phyloP scores from a whole-genome alignment of 257 asterid species.

The Jacaranda copaia region DNA sequence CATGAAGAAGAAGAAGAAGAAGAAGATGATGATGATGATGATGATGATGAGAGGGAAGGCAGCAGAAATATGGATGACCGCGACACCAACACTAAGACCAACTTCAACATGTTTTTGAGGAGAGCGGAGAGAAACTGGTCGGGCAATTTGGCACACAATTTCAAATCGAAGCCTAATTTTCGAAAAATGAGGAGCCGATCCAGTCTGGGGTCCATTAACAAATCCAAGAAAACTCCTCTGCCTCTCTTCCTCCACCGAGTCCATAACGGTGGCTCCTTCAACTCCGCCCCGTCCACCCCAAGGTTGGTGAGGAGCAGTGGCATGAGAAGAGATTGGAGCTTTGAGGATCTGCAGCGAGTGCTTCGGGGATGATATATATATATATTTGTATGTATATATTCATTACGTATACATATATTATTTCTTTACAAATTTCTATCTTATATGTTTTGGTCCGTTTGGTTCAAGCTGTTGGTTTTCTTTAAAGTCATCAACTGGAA shows the following conservation, averaged over 20 bases:
- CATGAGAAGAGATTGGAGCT: constrained; percentile 63
- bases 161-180: constrained; percentile 1
- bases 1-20: neutral
- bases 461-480: too few relatives aligned
- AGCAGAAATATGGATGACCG: neutral
- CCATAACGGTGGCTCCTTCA: neutral
- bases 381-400: too few relatives aligned
- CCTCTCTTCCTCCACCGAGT: constrained; percentile 1
- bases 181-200: constrained; percentile 31
- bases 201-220: neutral
- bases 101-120: constrained; percentile 29
- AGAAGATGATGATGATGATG: too few relatives aligned
- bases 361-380: neutral
- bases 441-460: too few relatives aligned
- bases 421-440: too few relatives aligned
- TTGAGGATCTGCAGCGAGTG: constrained; percentile 41
- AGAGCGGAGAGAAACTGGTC: constrained; percentile 53
- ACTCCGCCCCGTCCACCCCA: constrained; percentile 30
- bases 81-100: neutral
- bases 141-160: constrained; percentile 43
- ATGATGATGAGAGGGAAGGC: neutral
- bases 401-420: too few relatives aligned
- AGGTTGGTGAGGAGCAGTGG: constrained; percentile 55
- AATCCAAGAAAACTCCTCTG: neutral
- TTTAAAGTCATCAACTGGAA: too few relatives aligned